Evolutionary conservation across 441 rosid species (phyloP), one percentile per base, ranked within the genome.

Genomic region (Adansonia madagascariensis): DNA sequence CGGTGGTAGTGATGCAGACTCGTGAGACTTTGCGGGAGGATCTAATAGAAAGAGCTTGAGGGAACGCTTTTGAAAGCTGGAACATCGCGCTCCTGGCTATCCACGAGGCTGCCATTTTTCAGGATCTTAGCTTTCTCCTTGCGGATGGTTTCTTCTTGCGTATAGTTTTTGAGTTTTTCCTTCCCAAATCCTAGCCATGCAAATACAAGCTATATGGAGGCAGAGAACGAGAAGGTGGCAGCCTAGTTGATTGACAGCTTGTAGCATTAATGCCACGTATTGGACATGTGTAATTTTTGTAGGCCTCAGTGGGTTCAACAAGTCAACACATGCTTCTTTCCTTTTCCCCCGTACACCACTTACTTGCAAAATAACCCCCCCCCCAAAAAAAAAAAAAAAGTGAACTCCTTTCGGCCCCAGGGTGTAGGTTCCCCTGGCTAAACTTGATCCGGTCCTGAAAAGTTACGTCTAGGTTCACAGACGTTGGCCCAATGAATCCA

Each of bases 1-100:
- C 87, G 73, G 90, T 80, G 65, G 89, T 71, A 80, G 89, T 71
- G 81, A 91, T 91, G 82, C 82, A 87, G 64, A 91, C 85, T 24
- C 90, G 84, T 2, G 91, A 85, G 60, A 85, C 76, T 77, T 74
- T 87, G 53, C 60, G 53, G n/a, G 86, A 12, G 12, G 83, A 78
- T 24, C 75, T 35, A 41, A 79, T 74, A 15, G 87, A 52, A 31
- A 79, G 63, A 22, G 86, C 39, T 17, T 3, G 80, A 43, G 87
- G 89, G 68, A 87, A 83, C 57, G 90, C 81, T 47, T 71, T 89
- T 0, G 91, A 75, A 75, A 91, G 75, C 75, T 71, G 77, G 76
- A 86, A 81, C 75, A 87, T 60, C 76, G 78, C 60, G 62, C 22
- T 82, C 79, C 78, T 88, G 56, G 88, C 73, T 8, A 86, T 78